Conservation (phyloP, 352 stramenopile species). For the Phytophthora pistaciae region DNA sequence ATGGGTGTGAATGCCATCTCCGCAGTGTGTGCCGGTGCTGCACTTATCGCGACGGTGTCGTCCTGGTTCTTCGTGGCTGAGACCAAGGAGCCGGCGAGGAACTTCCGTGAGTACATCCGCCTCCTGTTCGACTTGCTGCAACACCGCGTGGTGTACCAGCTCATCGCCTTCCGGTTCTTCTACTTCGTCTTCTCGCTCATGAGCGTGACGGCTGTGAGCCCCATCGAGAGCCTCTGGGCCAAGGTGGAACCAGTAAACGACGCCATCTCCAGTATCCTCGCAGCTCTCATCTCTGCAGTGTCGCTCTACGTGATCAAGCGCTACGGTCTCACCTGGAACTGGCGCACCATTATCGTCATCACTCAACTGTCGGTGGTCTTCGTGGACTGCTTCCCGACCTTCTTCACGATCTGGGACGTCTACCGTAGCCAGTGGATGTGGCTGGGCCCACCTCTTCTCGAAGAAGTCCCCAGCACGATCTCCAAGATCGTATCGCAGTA, state of each 20-base stretch:
- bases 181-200: slow-evolving; percentile 49
- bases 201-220: slow-evolving; percentile 38
- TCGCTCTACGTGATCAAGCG: slow-evolving; percentile 44
- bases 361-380: slow-evolving; percentile 46
- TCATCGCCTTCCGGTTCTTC: slow-evolving; percentile 58
- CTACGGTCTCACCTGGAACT: slow-evolving; percentile 55
- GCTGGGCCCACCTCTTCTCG: slow-evolving; percentile 52
- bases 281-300: slow-evolving; percentile 35
- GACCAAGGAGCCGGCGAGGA: slow-evolving; percentile 21
- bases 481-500: slow-evolving; percentile 57
- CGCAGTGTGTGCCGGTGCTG: slow-evolving; percentile 36
- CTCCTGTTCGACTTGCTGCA: slow-evolving; percentile 58
- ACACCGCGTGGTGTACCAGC: slow-evolving; percentile 52
- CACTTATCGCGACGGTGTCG: slow-evolving; percentile 35
- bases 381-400: slow-evolving; percentile 50
- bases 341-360: slow-evolving; percentile 48
- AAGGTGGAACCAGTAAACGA: slow-evolving; percentile 54
- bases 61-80: slow-evolving; percentile 59
- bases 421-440: slow-evolving; percentile 67
- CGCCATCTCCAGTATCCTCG: slow-evolving; percentile 41
- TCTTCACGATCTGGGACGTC: slow-evolving; percentile 64
- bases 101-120: slow-evolving; percentile 23
- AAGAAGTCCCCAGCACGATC: slow-evolving; percentile 46
- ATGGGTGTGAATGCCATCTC: slow-evolving; percentile 57
- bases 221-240: slow-evolving; percentile 48